Percentiles rank a stretch among this genome's conserved stretches.
These are phyloP conservation scores for Cucurbita pepo DNA, from an alignment of 306 rosid species.

Conservation along the genomic window DNA sequence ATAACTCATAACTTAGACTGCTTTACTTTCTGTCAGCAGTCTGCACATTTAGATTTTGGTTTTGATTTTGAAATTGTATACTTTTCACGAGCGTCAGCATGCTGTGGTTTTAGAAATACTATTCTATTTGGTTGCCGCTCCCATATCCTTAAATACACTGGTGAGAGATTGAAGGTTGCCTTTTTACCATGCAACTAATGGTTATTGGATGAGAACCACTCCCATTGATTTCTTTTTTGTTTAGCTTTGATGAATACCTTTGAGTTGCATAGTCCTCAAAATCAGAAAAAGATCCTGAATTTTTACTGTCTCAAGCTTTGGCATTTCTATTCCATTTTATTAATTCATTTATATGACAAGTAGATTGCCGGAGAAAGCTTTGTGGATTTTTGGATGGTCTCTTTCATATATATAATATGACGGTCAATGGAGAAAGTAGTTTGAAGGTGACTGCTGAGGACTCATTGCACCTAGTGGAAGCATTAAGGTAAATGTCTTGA, in stretches of 20 bases:
- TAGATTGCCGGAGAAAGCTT: constrained; percentile 94
- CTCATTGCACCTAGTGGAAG: constrained; percentile 90
- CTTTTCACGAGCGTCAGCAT: neutral
- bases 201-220: neutral
- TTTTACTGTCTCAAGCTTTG: neutral
- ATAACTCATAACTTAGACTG: neutral
- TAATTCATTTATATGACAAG: neutral
- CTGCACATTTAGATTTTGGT: neutral
- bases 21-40: neutral
- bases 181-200: neutral
- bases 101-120: neutral
- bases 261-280: neutral
- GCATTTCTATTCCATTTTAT: neutral
- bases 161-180: neutral
- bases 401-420: constrained; percentile 72
- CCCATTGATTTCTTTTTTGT: neutral
- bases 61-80: neutral
- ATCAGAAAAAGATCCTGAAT: neutral
- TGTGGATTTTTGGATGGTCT: constrained; percentile 89
- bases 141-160: neutral
- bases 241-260: neutral
- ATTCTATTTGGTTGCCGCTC: neutral
- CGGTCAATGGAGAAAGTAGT: constrained; percentile 78
- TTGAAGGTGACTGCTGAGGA: constrained; percentile 90
- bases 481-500: constrained; percentile 48